phyloP scores from a whole-genome alignment of 2,329 filamentous ascomycete species.

The Fusarium burgessii region DNA sequence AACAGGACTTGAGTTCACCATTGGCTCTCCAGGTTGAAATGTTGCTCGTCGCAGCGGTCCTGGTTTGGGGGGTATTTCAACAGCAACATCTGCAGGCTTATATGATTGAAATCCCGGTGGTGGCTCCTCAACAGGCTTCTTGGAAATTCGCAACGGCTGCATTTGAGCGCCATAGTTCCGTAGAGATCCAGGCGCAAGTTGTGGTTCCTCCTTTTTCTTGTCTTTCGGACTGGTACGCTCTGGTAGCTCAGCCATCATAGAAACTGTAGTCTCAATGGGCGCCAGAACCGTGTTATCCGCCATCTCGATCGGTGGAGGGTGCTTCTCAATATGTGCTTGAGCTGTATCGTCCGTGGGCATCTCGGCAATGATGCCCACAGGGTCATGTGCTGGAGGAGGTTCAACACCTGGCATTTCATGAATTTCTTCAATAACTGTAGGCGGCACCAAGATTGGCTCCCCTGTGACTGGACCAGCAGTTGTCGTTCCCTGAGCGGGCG shows the following conservation, averaged over 20 bases:
- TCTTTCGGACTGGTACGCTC: constrained; percentile 50
- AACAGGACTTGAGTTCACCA: constrained; percentile 39
- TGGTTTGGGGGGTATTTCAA: constrained; percentile 15
- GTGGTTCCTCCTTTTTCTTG: constrained; percentile 35
- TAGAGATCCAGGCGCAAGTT: constrained; percentile 33
- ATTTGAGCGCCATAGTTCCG: constrained; percentile 15
- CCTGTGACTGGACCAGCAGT: constrained; percentile 14
- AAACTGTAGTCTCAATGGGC: constrained; percentile 50
- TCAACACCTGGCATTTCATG: constrained; percentile 50
- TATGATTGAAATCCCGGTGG: constrained; percentile 32
- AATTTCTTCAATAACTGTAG: constrained; percentile 46
- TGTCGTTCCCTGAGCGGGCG: constrained; percentile 44
- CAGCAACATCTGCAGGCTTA: constrained; percentile 19
- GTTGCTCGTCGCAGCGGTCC: constrained; percentile 29
- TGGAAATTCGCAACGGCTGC: constrained; percentile 27
- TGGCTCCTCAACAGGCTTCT: constrained; percentile 8
- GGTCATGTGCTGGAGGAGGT: constrained; percentile 49
- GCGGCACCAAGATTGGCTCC: constrained; percentile 32
- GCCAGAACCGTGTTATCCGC: constrained; percentile 54
- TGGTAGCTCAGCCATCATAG: constrained; percentile 55
- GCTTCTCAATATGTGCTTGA: constrained; percentile 55
- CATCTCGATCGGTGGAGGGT: constrained; percentile 61
- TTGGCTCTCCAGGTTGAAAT: constrained; percentile 44
- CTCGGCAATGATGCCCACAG: constrained; percentile 61
- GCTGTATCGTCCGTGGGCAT: constrained; percentile 60